Percentiles rank a stretch among this genome's conserved stretches.
phyloP scores from a whole-genome alignment of 257 asterid genomes.

The Solanum etuberosum region DNA sequence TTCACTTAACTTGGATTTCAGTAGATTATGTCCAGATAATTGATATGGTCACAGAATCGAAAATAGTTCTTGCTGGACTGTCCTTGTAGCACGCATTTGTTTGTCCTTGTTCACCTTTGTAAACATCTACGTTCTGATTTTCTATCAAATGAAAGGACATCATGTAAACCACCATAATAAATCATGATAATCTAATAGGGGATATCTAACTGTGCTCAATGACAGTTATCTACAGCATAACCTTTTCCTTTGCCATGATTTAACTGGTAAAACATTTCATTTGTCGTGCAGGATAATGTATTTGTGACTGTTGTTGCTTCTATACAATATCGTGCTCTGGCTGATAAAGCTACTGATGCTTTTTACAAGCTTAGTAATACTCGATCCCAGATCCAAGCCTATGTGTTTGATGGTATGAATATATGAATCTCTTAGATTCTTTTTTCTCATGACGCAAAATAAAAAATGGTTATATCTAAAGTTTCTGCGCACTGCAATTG shows the following conservation, averaged over 20 bases:
- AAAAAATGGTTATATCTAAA: background rate
- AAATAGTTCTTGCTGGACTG: background rate
- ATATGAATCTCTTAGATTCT: background rate
- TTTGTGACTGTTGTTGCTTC: slow-evolving; percentile 85
- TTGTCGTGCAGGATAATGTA: slow-evolving; percentile 55
- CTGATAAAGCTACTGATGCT: slow-evolving; percentile 67
- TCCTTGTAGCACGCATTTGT: background rate
- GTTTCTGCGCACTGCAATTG: background rate
- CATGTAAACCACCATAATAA: background rate
- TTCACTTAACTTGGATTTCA: background rate
- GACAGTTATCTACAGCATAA: background rate
- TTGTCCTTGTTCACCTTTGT: background rate
- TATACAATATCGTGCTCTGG: slow-evolving; percentile 64
- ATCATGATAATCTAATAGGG: background rate
- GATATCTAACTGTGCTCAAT: background rate
- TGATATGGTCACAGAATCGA: background rate
- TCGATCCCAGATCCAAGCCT: slow-evolving; percentile 70
- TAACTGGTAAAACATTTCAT: background rate
- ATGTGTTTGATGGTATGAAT: slow-evolving; percentile 68
- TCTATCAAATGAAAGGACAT: background rate
- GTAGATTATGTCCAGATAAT: background rate
- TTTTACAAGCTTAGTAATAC: slow-evolving; percentile 77
- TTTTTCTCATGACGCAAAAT: background rate
- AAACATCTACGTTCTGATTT: background rate
- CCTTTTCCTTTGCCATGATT: background rate